phyloP scores from a whole-genome alignment of 2,329 filamentous ascomycete species.

The Sporothrix pallida region DNA sequence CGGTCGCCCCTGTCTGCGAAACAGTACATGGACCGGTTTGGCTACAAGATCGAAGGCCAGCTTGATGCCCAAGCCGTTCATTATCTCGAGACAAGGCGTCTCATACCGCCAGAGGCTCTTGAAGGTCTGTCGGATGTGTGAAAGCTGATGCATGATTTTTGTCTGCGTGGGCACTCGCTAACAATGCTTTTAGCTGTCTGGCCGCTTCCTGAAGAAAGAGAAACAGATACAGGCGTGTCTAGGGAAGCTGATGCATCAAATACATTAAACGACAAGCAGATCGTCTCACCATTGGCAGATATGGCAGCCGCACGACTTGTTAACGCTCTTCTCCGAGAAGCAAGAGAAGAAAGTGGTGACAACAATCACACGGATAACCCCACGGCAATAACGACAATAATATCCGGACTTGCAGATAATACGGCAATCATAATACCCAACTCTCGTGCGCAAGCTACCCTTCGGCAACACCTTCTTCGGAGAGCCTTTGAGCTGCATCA shows the following conservation, averaged over 20 bases:
- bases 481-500: background rate
- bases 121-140: background rate
- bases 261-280: background rate
- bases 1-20: background rate
- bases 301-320: conserved; percentile 1
- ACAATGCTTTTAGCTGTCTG: conserved; percentile 8
- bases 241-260: background rate
- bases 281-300: conserved; percentile 1
- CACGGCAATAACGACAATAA: conserved; percentile 5
- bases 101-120: background rate
- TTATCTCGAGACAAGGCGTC: background rate
- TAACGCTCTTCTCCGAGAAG: conserved; percentile 1
- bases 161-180: background rate
- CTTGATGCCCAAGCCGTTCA: background rate
- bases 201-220: conserved; percentile 4
- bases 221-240: background rate
- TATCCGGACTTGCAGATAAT: background rate
- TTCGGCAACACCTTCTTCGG: conserved; percentile 10
- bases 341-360: background rate
- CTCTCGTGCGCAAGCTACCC: background rate
- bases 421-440: background rate
- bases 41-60: background rate
- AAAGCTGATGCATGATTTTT: background rate
- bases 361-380: conserved; percentile 4
- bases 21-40: background rate